A percentile compares a stretch with the other conserved stretches of the same genome.
These are phyloP conservation scores for Penicillium robsamsonii DNA, from an alignment of 495 filamentous ascomycete species.

Conservation along the genomic window DNA sequence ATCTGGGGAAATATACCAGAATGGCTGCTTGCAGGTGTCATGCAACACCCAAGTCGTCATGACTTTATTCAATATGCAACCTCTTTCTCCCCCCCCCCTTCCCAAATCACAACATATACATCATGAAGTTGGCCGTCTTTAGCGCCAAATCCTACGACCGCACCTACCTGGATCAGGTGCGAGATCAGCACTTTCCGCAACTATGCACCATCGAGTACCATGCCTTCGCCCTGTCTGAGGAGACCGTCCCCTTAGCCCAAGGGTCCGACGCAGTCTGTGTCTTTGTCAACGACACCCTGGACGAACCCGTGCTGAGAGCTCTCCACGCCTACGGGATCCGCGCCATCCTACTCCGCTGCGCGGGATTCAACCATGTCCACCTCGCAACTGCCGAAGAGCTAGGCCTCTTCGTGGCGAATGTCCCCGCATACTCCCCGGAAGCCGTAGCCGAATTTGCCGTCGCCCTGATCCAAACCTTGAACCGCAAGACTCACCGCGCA, in stretches of 20 bases:
- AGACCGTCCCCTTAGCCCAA: constrained; percentile 55
- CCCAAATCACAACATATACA: constrained; percentile 7
- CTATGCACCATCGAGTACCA: constrained; percentile 50
- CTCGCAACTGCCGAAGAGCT: constrained; percentile 53
- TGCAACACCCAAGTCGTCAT: constrained; percentile 3
- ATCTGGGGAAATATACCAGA: neutral
- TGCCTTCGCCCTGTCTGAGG: constrained; percentile 52
- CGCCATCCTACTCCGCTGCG: constrained; percentile 64
- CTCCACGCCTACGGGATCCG: constrained; percentile 50
- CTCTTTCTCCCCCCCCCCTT: too few relatives aligned
- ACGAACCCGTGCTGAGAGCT: constrained; percentile 48
- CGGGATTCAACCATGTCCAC: constrained; percentile 70
- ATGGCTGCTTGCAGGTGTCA: neutral
- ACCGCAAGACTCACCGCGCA: constrained; percentile 67
- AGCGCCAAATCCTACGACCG: constrained; percentile 62
- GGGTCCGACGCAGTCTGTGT: constrained; percentile 61
- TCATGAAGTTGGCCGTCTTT: constrained; percentile 61
- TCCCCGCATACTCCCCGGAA: constrained; percentile 68
- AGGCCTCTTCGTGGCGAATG: constrained; percentile 63
- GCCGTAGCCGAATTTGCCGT: constrained; percentile 72
- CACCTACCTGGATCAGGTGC: constrained; percentile 43
- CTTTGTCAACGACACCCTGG: constrained; percentile 67
- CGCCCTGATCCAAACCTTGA: constrained; percentile 64
- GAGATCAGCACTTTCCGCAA: constrained; percentile 18
- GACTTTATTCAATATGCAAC: neutral